Base-by-base conservation (phyloP, 106 monocot genomes). In the Dioscorea dumetorum region DNA sequence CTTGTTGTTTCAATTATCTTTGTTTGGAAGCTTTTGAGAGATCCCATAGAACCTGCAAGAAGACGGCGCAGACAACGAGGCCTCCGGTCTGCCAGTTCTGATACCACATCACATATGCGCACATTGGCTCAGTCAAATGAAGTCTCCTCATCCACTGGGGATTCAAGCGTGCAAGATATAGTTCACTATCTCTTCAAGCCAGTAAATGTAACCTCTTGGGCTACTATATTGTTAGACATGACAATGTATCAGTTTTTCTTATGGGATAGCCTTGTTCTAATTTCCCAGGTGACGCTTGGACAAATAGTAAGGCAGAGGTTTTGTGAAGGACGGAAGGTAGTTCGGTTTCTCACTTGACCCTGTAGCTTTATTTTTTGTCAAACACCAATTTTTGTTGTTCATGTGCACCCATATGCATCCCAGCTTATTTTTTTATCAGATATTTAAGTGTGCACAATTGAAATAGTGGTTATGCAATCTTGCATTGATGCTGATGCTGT, bases 291-390 rank as follows among this genome's bases (percentile, higher is more conserved):
- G 23, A 80, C 85, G 34, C 67, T 85, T 66, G 85, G 74, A 58
- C 85, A 89, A 67, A 70, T 79, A 65, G 73, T 85, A 24, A 85
- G 79, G 71, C 85, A 80, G 58, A 82, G 72, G 62, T 67, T 90
- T 51, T 80, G 57, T 60, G 79, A 82, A 64, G 85, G 85, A 32
- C 54, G 89, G 58, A 90, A 80, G 85, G 89, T 90, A 77, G 5
- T 24, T 62, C 8, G 16, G 8, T 58, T 22, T 65, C 63, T 5
- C 12, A 23, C 21, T 21, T 33, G 16, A 4, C 24, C 49, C 12
- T 22, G 21, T 67, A 49, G 18, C 28, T 54, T 20, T 61, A 49
- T 54, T 13, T 13, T 13, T 16, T 54, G 54, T 14, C 54, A 54
- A 41, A 41, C 41, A 41, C 41, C 41, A 41, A 10, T 41, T 41